Conservation (phyloP, 2,329 filamentous ascomycete species). For the Epichloe sibirici region DNA sequence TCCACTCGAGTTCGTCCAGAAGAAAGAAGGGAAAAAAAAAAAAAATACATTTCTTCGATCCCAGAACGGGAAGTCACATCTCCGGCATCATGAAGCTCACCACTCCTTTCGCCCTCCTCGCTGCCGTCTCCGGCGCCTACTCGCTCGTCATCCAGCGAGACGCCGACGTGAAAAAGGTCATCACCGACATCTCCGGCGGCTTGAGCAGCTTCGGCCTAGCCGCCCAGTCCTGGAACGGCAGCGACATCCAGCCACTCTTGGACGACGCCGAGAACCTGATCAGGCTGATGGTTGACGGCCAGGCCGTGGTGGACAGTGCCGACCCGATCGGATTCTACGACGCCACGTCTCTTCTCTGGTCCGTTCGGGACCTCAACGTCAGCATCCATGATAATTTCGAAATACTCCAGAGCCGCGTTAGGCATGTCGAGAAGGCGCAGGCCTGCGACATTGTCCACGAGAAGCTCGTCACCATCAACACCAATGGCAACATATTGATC, state of each 20-base stretch:
- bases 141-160: not conserved
- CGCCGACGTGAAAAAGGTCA: not conserved
- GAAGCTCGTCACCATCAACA: not conserved
- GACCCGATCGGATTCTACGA: not conserved
- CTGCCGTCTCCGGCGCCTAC: not conserved
- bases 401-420: not conserved
- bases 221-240: not conserved
- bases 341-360: not conserved
- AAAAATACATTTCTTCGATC: not conserved
- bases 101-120: not conserved
- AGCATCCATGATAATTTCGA: not conserved
- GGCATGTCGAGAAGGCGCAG: not conserved
- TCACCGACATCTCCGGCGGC: not conserved
- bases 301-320: not conserved
- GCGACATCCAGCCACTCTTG: not conserved
- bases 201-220: not conserved
- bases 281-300: not conserved
- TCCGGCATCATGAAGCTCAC: constrained; percentile 1
- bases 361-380: not conserved
- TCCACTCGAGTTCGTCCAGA: not conserved
- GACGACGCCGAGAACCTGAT: not conserved
- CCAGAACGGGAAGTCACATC: not conserved
- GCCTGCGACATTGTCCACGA: not conserved
- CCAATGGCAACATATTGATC: not conserved
- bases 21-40: not conserved